Evolutionary conservation across 805 yeast species (phyloP), one percentile per base, ranked within the genome.

Genomic region (Lipomyces sp.): DNA sequence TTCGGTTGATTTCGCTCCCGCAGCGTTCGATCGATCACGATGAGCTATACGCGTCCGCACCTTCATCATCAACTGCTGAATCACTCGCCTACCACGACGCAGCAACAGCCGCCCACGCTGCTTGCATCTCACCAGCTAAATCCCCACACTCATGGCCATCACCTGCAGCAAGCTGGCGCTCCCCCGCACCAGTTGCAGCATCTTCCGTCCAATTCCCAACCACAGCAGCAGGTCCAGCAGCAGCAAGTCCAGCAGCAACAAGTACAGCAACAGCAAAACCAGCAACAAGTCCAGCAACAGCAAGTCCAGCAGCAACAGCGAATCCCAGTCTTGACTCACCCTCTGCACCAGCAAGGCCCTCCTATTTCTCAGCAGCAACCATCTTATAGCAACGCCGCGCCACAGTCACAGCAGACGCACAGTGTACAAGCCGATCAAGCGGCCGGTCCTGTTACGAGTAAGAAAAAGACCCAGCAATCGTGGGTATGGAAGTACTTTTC

Each of bases 401-500:
- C 34, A 5, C 24, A 24, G n/a, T 21, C 45, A 16, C 39, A 4
- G 39, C 33, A 18, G 8, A 8, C n/a, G 16, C n/a, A 24, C 43
- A 7, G 19, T 24, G n/a, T n/a, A n/a, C 19, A 5, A n/a, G 33
- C 28, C 24, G 29, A n/a, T 8, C 39, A 14, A 19, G 13, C 46
- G 21, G 26, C 40, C 4, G 13, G 22, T n/a, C 44, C 36, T 10
- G 26, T 42, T 19, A 41, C 23, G 7, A 38, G 29, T 23, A 44
- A 48, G 48, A 43, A 45, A 42, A 53, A 49, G 33, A 16, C 42
- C 18, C 49, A 51, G 45, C 45, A 47, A 50, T 50, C 57, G 8
- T 55, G 59, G 59, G 59, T 55, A 29, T 55, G 59, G 59, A 47
- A 44, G 40, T 55, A 55, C 40, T 55, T 55, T 22, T 34, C 49